phyloP scores from a whole-genome alignment of 208 protist species.

The Trypanosoma boissoni region DNA sequence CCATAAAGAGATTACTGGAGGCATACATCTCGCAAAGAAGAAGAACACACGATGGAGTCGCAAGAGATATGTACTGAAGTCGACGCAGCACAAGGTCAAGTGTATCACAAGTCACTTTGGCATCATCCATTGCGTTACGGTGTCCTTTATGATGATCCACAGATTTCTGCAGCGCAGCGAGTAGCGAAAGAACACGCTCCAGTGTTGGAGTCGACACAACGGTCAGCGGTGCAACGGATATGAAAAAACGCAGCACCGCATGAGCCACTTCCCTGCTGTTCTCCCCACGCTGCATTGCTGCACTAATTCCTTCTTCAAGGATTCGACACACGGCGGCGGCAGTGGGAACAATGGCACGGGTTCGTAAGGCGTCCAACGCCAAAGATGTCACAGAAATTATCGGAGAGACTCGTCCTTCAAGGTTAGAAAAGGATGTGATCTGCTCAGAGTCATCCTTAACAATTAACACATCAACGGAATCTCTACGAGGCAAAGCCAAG shows the following conservation, averaged over 20 bases:
- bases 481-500: too few species aligned
- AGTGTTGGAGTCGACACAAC: slow-evolving; percentile 21
- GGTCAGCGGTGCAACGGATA: slow-evolving; percentile 19
- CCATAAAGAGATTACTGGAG: not conserved
- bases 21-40: slow-evolving; percentile 21
- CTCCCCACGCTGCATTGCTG: not conserved
- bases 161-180: not conserved
- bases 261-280: not conserved
- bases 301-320: not conserved
- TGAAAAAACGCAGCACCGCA: slow-evolving; percentile 22
- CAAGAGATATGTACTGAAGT: slow-evolving; percentile 30
- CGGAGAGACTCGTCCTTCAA: not conserved
- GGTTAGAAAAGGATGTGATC: not conserved
- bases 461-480: slow-evolving; percentile 9
- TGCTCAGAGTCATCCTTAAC: slow-evolving; percentile 9
- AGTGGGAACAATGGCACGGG: slow-evolving; percentile 16
- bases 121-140: not conserved
- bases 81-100: slow-evolving; percentile 22
- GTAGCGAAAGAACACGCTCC: slow-evolving; percentile 24
- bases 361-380: slow-evolving; percentile 15
- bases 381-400: not conserved
- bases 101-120: not conserved
- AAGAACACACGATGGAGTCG: slow-evolving; percentile 16
- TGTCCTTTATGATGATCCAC: not conserved
- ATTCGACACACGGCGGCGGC: not conserved